Evolutionary conservation across 2,329 filamentous ascomycete genomes (phyloP).

Genomic region (Calonectria crousiana): DNA sequence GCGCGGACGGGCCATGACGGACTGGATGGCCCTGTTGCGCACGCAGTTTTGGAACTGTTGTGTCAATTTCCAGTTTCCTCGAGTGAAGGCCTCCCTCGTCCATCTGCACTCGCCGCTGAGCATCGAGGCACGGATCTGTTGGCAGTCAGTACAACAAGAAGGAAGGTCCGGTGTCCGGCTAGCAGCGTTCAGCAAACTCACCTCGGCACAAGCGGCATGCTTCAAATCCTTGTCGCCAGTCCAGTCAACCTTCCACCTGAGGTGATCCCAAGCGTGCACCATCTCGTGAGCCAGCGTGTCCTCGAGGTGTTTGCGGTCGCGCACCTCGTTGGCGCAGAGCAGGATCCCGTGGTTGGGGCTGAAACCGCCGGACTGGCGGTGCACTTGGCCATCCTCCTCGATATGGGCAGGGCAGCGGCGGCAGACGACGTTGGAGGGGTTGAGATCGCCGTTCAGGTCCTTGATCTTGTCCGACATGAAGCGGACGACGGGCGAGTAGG

Average conservation of each 20-base stretch:
- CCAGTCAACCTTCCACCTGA: conserved; percentile 92
- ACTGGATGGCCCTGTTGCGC: conserved; percentile 81
- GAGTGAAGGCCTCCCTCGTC: conserved; percentile 84
- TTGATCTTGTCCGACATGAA: conserved; percentile 88
- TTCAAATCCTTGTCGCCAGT: conserved; percentile 77
- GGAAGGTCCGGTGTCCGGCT: background rate
- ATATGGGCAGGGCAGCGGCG: conserved; percentile 77
- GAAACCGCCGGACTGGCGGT: conserved; percentile 83
- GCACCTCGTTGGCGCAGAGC: conserved; percentile 92
- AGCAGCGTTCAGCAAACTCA: conserved; percentile 51
- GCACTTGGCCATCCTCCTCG: conserved; percentile 69
- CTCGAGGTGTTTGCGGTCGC: conserved; percentile 84
- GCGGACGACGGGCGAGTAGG: conserved; percentile 86
- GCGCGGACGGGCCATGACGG: conserved; percentile 80
- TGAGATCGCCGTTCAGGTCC: conserved; percentile 82
- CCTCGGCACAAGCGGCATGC: conserved; percentile 95
- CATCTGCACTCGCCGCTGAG: conserved; percentile 95
- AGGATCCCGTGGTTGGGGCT: conserved; percentile 88
- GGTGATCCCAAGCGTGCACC: conserved; percentile 95
- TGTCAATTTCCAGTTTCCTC: conserved; percentile 88
- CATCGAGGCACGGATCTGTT: conserved; percentile 89
- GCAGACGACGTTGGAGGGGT: conserved; percentile 82
- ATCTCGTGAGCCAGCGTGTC: conserved; percentile 97
- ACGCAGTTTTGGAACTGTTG: conserved; percentile 97
- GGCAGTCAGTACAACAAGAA: background rate